Evolutionary conservation across 2,329 filamentous ascomycete species (phyloP), one percentile per base, ranked within the genome.

Genomic region (Shiraia bambusicola): DNA sequence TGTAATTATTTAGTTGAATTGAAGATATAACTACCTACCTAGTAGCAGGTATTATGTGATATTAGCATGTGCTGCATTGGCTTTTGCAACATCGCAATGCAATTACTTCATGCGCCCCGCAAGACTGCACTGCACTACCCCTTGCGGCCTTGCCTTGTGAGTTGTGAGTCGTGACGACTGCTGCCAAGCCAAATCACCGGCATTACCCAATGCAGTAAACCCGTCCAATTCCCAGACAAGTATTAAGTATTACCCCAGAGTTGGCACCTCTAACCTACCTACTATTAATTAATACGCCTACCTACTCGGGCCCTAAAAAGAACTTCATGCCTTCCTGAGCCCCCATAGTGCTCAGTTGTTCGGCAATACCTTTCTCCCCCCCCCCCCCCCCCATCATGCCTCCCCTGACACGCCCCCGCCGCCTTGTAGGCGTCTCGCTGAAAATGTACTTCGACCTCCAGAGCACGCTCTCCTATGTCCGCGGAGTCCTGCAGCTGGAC

Each of bases 401-500:
- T 19, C 61, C 62, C 9, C 41, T 60, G n/a, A 25, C 59, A 22
- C 59, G 56, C 42, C 76, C 73, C 33, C 80, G 80, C 59, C 82
- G 82, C 58, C 74, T 90, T 47, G 76, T 90, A 45, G 86, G 86
- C 65, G 82, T 88, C 50, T 86, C 82, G 33, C 81, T 86, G 28
- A 90, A 90, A 61, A 87, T 89, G 81, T 90, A 91, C 76, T 91
- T 91, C 70, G 80, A 83, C 47, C 77, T 84, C 7, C 69, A 77
- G 9, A 75, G 76, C 47, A 90, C 86, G 1, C 70, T 65, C 61
- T 74, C 63, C 34, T 75, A 76, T 59, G 61, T 74, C 41, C 63
- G 69, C 36, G 67, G 67, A 41, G 65, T 75, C 34, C 58, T 67
- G 32, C 54, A 67, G 11, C 66, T 76, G 38, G 69, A 76, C 32